These are phyloP conservation scores for Botrytis paeoniae DNA, from an alignment of 2,329 filamentous ascomycete species.

Conservation along the genomic window DNA sequence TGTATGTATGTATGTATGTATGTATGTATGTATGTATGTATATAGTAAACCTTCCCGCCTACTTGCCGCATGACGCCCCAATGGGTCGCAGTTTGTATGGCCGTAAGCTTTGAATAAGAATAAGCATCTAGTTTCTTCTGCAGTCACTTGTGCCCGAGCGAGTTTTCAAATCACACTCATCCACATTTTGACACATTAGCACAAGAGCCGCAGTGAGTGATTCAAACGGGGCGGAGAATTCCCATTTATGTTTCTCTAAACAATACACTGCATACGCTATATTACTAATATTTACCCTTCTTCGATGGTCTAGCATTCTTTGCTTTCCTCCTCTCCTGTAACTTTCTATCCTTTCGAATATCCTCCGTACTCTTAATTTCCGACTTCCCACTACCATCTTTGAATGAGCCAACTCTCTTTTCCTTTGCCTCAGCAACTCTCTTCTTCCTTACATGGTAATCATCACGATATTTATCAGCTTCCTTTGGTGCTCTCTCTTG, in stretches of 20 bases:
- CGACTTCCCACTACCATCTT: constrained; percentile 67
- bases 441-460: constrained; percentile 89
- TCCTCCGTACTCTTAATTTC: constrained; percentile 82
- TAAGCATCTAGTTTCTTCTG: neutral
- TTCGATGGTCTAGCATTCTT: constrained; percentile 84
- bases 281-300: constrained; percentile 43
- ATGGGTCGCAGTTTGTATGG: neutral
- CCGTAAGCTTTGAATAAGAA: neutral
- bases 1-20: no score
- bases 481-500: constrained; percentile 85
- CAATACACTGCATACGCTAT: neutral
- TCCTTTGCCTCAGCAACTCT: constrained; percentile 83
- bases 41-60: neutral
- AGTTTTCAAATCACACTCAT: neutral
- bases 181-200: neutral
- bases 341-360: constrained; percentile 75
- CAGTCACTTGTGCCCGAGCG: neutral
- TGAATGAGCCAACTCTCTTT: constrained; percentile 72
- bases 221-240: neutral
- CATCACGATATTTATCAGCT: constrained; percentile 86
- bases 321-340: constrained; percentile 71
- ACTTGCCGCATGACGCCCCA: neutral
- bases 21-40: neutral
- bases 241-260: constrained; percentile 24
- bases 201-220: neutral